phyloP scores from a whole-genome alignment of 768 basidiomycete species.

The Atractiella rhizophila region DNA sequence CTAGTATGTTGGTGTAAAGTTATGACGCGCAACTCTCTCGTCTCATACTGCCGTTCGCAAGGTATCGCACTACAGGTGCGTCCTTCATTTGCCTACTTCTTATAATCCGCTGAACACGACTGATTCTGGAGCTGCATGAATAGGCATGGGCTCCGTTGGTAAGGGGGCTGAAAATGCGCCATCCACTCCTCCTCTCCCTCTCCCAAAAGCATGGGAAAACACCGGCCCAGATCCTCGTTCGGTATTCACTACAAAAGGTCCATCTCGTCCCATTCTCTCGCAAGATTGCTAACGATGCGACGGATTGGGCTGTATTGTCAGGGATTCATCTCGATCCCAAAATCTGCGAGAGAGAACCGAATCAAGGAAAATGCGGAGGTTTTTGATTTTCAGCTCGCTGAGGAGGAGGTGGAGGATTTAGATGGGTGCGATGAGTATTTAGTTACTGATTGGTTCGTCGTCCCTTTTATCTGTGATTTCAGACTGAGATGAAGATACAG shows the following conservation, averaged over 20 bases:
- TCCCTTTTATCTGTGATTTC: not conserved
- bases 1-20: slow-evolving; percentile 30
- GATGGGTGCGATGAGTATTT: slow-evolving; percentile 8
- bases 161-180: slow-evolving; percentile 37
- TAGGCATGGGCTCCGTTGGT: slow-evolving; percentile 53
- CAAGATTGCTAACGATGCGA: not conserved
- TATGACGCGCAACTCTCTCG: not conserved
- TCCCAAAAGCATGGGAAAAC: slow-evolving; percentile 31
- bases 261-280: not conserved
- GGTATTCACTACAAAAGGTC: slow-evolving; percentile 65
- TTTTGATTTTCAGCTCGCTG: slow-evolving; percentile 26
- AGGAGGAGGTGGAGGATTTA: slow-evolving; percentile 23
- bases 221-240: slow-evolving; percentile 41
- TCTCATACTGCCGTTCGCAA: slow-evolving; percentile 2
- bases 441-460: slow-evolving; percentile 2
- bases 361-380: slow-evolving; percentile 26
- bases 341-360: slow-evolving; percentile 24
- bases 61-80: slow-evolving; percentile 3
- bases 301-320: slow-evolving; percentile 7
- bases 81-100: not conserved
- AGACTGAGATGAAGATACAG: too few relatives aligned
- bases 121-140: not conserved
- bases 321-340: slow-evolving; percentile 26
- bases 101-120: not conserved
- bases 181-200: slow-evolving; percentile 29